Evolutionary conservation across 1,139 yeast species (phyloP).

Genomic region (Pichia sp.): DNA sequence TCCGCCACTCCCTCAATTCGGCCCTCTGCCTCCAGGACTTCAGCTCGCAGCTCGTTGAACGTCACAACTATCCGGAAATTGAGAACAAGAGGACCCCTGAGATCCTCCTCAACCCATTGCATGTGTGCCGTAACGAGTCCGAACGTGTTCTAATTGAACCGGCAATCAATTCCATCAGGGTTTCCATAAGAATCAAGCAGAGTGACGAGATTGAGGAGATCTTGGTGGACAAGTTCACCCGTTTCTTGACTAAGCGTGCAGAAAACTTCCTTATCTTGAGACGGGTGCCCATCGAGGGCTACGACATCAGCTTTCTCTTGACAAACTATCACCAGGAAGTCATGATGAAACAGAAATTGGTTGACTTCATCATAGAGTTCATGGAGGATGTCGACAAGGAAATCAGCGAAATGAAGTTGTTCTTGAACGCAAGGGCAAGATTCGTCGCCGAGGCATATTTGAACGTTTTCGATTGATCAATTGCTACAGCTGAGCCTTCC

Average conservation of each 20-base stretch:
- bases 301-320: conserved; percentile 87
- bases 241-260: conserved; percentile 92
- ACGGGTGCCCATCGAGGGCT: conserved; percentile 85
- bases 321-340: conserved; percentile 94
- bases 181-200: conserved; percentile 89
- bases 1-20: conserved; percentile 88
- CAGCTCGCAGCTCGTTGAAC: conserved; percentile 90
- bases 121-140: conserved; percentile 88
- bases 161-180: conserved; percentile 83
- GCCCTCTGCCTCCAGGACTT: conserved; percentile 94
- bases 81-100: conserved; percentile 82
- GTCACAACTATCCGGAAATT: conserved; percentile 96
- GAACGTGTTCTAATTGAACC: conserved; percentile 93
- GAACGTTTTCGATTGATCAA: conserved; percentile 56
- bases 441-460: conserved; percentile 94
- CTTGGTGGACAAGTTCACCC: conserved; percentile 86
- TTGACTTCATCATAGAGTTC: conserved; percentile 93
- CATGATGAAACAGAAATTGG: conserved; percentile 92
- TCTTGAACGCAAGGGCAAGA: conserved; percentile 95
- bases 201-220: conserved; percentile 97
- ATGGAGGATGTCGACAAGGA: conserved; percentile 99
- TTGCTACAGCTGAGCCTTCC: not conserved
- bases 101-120: conserved; percentile 82
- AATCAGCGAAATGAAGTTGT: conserved; percentile 96
- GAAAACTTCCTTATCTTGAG: conserved; percentile 89